Base-by-base conservation (phyloP, 164 flowering plant species). In the Platanus orientalis region DNA sequence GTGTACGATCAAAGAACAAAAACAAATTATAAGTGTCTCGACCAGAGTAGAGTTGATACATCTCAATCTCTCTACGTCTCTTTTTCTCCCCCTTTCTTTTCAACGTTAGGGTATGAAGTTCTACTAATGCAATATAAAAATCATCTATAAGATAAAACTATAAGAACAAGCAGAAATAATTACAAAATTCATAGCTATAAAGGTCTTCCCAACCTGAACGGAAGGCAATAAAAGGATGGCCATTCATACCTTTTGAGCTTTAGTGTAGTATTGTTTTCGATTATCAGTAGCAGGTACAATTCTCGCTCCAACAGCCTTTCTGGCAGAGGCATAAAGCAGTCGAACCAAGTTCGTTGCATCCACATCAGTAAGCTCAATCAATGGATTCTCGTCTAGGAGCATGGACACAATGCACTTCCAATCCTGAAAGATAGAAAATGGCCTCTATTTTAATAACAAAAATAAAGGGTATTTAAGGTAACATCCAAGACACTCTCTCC, bases 381-480 rank as follows among this genome's bases (percentile, higher is more conserved):
- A 68, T 36, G 94, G 85, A 72, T 85, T 85, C 75, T 89, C 97
- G 69, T 85, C 94, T 72, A 95, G 60, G n/a, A 95, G 90, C 90
- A 87, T 88, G 64, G 94, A 84, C 63, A 88, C 75, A 44, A 92
- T 88, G 73, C 94, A 82, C 73, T 90, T 95, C 99, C 99, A 95
- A 64, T 95, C 97, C 99, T 95, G 52, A 5, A 49, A 49, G 13
- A 49, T 36, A 4, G 17, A 49, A 20, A 20, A 49, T 10, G 25
- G 24, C 6, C 13, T 6, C 10, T n/a, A 49, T 20, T 20, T 49
- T 49, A 49, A 44, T 4, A 44, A 16, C n/a, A 44, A 1, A 5
- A 44, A 14, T 4, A 44, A 16, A 44, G 5, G 10, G 7, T 34
- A 19, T 42, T 42, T 2, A 36, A 36, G 1, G 12, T 7, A 36